Evolutionary conservation across 108 stramenopile genomes (phyloP).

Genomic region (Cyclostephanos tholiformis): DNA sequence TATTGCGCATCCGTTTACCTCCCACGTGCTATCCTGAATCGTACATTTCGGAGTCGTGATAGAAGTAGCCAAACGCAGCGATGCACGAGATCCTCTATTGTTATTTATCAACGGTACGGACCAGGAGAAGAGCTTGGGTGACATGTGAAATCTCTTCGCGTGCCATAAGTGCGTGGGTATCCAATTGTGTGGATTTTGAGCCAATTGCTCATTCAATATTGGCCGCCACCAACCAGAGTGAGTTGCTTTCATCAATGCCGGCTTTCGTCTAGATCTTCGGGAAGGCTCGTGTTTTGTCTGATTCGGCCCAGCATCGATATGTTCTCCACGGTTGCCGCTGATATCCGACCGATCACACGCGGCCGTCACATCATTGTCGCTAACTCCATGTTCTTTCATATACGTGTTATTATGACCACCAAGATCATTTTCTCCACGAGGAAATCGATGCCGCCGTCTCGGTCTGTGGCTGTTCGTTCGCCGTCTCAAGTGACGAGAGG

Average conservation of each 20-base stretch:
- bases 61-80: conserved; percentile 59
- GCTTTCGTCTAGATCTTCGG: conserved; percentile 49
- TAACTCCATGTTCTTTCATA: not conserved
- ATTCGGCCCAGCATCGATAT: not conserved
- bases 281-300: conserved; percentile 13
- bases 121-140: conserved; percentile 56
- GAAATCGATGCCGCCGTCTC: conserved; percentile 63
- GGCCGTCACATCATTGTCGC: not conserved
- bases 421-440: conserved; percentile 25
- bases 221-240: conserved; percentile 40
- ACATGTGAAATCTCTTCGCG: conserved; percentile 83
- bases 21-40: conserved; percentile 77
- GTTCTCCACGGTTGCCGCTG: conserved; percentile 1
- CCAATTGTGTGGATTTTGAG: conserved; percentile 46
- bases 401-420: conserved; percentile 13
- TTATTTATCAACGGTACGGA: conserved; percentile 69
- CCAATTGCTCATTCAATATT: not conserved
- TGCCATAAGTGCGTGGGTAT: conserved; percentile 85
- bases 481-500: conserved; percentile 78
- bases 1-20: conserved; percentile 39
- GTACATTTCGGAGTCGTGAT: conserved; percentile 43
- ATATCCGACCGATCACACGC: not conserved
- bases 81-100: conserved; percentile 76
- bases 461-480: conserved; percentile 65
- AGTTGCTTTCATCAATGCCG: conserved; percentile 23